Evolutionary conservation across 805 yeast species (phyloP), one percentile per base, ranked within the genome.

Genomic region (Soucietia sequanensis): DNA sequence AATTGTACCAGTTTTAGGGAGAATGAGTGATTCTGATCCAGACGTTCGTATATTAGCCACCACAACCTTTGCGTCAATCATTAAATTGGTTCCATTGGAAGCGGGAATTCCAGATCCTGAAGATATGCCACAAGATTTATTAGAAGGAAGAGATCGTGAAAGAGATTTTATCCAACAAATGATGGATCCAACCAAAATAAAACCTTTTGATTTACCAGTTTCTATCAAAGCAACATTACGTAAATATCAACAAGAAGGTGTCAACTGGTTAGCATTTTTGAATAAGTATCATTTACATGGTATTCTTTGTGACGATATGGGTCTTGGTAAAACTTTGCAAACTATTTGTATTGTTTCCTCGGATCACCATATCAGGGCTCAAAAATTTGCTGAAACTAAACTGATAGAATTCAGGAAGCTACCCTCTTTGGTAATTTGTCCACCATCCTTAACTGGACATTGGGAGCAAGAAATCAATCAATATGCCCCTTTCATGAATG

Each of bases 301-400:
- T 35, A 91, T 93, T 52, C 69, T 93, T 31, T 93, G 99, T 78
- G 99, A 93, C 58, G 99, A 93, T 78, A 93, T 93, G 99, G 99
- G 99, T 5, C 72, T 93, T 20, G 99, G 99, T 34, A 93, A 93
- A 58, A 93, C 99, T 0, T 70, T 93, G 41, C 99, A 93, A 61
- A 90, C 99, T 0, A 90, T 93, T 52, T 93, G 99, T 63, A 91
- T 95, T 46, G 89, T 93, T 35, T 86, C 99, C 0, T 87, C 97
- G 55, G 99, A 93, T 53, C 99, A 93, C 52, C 86, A 89, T 50
- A 49, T 87, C 45, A 77, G 99, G 45, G 81, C 78, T 8, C 84
- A 84, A 46, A 83, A 81, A 44, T 85, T 70, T 56, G 70, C 62
- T 6, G 62, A 70, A 41, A 80, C 95, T 0, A 59, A 72, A 21